A percentile compares a stretch with the other conserved stretches of the same genome.
Evolutionary conservation across 805 yeast genomes (phyloP).

Genomic region (Jamesozyma piceae): DNA sequence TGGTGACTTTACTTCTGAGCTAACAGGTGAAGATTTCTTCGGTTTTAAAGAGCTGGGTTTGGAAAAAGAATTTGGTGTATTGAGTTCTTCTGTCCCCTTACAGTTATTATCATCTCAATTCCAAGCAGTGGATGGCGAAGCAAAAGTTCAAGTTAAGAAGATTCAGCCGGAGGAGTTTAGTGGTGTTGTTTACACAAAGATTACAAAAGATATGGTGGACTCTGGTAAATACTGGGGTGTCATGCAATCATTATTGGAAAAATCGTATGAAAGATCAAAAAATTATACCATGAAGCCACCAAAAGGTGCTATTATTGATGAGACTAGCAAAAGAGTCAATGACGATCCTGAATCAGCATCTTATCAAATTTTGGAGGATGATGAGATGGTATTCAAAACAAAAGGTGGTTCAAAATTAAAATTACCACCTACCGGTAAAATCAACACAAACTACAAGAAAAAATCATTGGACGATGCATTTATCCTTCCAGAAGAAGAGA

Average conservation of each 20-base stretch:
- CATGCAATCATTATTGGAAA: constrained; percentile 45
- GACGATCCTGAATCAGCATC: constrained; percentile 24
- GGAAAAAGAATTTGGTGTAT: constrained; percentile 81
- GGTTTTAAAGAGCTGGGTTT: constrained; percentile 92
- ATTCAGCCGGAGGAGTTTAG: constrained; percentile 58
- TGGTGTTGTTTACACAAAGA: constrained; percentile 42
- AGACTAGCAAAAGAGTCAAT: constrained; percentile 24
- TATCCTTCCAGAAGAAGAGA: constrained; percentile 36
- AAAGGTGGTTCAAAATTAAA: constrained; percentile 60
- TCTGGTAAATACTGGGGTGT: constrained; percentile 41
- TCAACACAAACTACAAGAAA: constrained; percentile 62
- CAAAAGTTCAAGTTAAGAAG: constrained; percentile 42
- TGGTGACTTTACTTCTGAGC: constrained; percentile 87
- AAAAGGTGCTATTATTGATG: constrained; percentile 26
- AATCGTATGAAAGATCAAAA: constrained; percentile 36
- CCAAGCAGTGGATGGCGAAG: constrained; percentile 62
- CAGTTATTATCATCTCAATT: constrained; percentile 50
- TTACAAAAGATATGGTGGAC: constrained; percentile 44
- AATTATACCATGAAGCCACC: constrained; percentile 35
- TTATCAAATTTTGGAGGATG: constrained; percentile 69
- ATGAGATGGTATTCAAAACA: constrained; percentile 71
- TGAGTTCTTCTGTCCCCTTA: constrained; percentile 80
- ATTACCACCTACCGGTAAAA: constrained; percentile 86
- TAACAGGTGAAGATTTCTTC: constrained; percentile 90
- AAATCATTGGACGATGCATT: constrained; percentile 46